A percentile compares a stretch with the other conserved stretches of the same genome.
Evolutionary conservation across 306 rosid species (phyloP).

Genomic region (Rosa chinensis): DNA sequence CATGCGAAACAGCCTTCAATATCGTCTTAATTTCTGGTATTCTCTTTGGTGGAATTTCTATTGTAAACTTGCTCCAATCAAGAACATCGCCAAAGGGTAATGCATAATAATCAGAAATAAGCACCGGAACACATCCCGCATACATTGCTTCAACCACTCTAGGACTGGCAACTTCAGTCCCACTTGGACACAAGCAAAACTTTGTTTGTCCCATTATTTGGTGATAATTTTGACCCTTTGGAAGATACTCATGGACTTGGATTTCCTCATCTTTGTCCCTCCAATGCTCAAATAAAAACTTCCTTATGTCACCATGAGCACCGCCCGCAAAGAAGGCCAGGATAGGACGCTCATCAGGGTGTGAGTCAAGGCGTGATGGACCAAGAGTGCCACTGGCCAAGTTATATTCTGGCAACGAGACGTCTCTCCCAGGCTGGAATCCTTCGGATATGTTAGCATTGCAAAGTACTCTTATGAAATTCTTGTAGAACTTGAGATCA

Average conservation of each 20-base stretch:
- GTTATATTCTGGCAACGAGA: conserved; percentile 37
- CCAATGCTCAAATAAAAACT: conserved; percentile 34
- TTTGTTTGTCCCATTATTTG: conserved; percentile 32
- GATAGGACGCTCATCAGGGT: conserved; percentile 26
- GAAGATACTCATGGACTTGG: conserved; percentile 37
- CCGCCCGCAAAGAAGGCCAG: conserved; percentile 45
- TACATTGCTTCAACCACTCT: conserved; percentile 44
- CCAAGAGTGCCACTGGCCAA: conserved; percentile 22
- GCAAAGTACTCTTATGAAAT: conserved; percentile 39
- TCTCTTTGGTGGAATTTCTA: conserved; percentile 29
- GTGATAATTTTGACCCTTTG: conserved; percentile 31
- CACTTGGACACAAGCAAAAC: conserved; percentile 49
- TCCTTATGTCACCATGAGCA: conserved; percentile 38
- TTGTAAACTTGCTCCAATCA: conserved; percentile 39
- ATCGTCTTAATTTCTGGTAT: conserved; percentile 39
- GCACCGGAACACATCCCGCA: conserved; percentile 42
- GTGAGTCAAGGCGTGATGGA: conserved; percentile 17
- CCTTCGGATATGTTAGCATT: conserved; percentile 45
- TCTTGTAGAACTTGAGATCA: conserved; percentile 24
- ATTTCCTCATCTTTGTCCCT: conserved; percentile 27
- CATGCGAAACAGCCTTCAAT: conserved; percentile 24
- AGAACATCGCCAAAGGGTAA: conserved; percentile 40
- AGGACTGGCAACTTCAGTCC: conserved; percentile 46
- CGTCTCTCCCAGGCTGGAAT: conserved; percentile 34
- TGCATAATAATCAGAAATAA: conserved; percentile 29